Evolutionary conservation across 2,329 filamentous ascomycete species (phyloP).

Genomic region (Diaporthe batatas): DNA sequence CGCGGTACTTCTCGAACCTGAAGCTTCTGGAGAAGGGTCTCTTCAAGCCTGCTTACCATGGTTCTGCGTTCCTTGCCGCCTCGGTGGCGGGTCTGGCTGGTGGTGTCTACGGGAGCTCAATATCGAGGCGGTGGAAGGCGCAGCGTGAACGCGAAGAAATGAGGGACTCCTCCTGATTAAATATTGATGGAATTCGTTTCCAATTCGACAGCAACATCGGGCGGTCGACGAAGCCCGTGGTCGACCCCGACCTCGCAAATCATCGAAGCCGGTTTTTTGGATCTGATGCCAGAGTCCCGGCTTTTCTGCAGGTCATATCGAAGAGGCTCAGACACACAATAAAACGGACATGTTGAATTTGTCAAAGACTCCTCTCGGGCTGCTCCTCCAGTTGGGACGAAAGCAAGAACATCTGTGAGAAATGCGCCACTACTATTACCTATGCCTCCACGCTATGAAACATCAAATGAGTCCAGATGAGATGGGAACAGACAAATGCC

Average conservation of each 20-base stretch:
- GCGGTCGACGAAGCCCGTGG: no score
- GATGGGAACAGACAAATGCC: not conserved
- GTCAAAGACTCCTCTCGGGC: no score
- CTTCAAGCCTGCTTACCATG: slow-evolving; percentile 54
- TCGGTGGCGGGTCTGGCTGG: slow-evolving; percentile 50
- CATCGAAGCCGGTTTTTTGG: no score
- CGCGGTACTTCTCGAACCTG: slow-evolving; percentile 61
- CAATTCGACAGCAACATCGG: not conserved
- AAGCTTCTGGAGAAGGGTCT: slow-evolving; percentile 57
- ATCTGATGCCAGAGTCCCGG: not conserved
- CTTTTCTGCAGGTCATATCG: not conserved
- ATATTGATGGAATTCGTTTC: no score
- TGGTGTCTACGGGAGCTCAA: slow-evolving; percentile 48
- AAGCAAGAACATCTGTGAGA: not conserved
- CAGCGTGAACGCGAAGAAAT: slow-evolving; percentile 41
- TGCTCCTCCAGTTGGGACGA: not conserved
- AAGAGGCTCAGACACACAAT: no score
- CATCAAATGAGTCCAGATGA: not conserved
- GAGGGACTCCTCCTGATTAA: slow-evolving; percentile 15
- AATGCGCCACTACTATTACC: not conserved
- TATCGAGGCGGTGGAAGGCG: slow-evolving; percentile 45
- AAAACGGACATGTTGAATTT: not conserved
- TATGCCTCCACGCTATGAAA: not conserved
- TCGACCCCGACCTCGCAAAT: not conserved
- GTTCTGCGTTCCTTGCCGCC: slow-evolving; percentile 49